phyloP scores from a whole-genome alignment of 148 eudicot genomes.

The Chenopodium formosanum region DNA sequence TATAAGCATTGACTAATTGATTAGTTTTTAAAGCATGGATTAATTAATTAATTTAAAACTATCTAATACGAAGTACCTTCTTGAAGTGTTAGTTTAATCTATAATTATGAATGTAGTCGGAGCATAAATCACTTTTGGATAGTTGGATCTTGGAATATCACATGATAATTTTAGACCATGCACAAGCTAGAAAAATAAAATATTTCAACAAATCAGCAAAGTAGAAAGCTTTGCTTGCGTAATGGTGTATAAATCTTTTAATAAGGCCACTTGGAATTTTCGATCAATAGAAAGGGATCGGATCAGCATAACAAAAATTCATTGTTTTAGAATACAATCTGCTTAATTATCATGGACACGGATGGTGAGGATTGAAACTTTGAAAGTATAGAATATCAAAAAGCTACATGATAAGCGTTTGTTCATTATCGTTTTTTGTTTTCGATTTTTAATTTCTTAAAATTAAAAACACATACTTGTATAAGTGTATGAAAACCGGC shows the following conservation, averaged over 20 bases:
- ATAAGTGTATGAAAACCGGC: too few species aligned
- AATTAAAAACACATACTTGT: too few species aligned
- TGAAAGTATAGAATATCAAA: background rate
- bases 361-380: background rate
- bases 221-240: constrained; percentile 8
- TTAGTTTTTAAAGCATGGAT: too few species aligned
- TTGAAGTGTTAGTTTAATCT: background rate
- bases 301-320: background rate
- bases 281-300: background rate
- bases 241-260: background rate
- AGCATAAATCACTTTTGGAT: background rate
- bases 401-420: background rate
- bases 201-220: background rate
- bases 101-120: background rate
- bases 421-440: too few species aligned
- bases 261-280: background rate
- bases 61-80: background rate
- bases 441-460: too few species aligned
- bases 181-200: background rate
- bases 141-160: constrained; percentile 6
- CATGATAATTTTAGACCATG: background rate
- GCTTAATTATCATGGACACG: background rate
- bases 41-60: too few species aligned
- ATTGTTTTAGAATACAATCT: background rate
- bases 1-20: background rate